phyloP scores from a whole-genome alignment of 345 rosid species.

The Hypericum perforatum region DNA sequence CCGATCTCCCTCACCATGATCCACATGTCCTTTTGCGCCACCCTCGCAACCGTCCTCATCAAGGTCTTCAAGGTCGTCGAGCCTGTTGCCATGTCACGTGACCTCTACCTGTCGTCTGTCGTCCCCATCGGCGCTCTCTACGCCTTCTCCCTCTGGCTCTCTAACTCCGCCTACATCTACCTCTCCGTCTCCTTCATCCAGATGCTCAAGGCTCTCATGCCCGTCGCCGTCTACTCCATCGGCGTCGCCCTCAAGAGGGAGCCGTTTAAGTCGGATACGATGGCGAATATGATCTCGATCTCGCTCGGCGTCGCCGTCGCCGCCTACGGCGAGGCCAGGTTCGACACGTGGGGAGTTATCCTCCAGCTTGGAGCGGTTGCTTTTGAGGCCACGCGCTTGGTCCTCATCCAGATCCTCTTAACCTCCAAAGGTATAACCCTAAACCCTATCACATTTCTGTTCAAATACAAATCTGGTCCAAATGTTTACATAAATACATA shows the following conservation, averaged over 20 bases:
- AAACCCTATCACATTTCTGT: conserved; percentile 7
- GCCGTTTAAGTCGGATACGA: conserved; percentile 52
- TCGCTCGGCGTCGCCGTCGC: conserved; percentile 84
- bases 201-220: conserved; percentile 96
- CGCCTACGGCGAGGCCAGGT: conserved; percentile 89
- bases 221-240: conserved; percentile 91
- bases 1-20: conserved; percentile 97
- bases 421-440: conserved; percentile 6
- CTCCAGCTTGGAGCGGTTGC: conserved; percentile 89
- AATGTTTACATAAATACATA: no score
- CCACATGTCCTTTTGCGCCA: conserved; percentile 94
- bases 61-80: conserved; percentile 85
- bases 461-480: no score
- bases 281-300: conserved; percentile 91
- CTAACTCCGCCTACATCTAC: conserved; percentile 95
- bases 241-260: conserved; percentile 69
- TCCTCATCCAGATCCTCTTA: conserved; percentile 5
- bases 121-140: conserved; percentile 91
- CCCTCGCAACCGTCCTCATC: conserved; percentile 76
- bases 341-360: conserved; percentile 78
- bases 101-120: conserved; percentile 69
- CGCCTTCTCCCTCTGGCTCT: conserved; percentile 85
- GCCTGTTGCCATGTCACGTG: conserved; percentile 79
- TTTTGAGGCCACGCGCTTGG: conserved; percentile 70
- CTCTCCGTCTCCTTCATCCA: conserved; percentile 93